phyloP scores from a whole-genome alignment of 305 asterid species.

The Fraxinus velutina region DNA sequence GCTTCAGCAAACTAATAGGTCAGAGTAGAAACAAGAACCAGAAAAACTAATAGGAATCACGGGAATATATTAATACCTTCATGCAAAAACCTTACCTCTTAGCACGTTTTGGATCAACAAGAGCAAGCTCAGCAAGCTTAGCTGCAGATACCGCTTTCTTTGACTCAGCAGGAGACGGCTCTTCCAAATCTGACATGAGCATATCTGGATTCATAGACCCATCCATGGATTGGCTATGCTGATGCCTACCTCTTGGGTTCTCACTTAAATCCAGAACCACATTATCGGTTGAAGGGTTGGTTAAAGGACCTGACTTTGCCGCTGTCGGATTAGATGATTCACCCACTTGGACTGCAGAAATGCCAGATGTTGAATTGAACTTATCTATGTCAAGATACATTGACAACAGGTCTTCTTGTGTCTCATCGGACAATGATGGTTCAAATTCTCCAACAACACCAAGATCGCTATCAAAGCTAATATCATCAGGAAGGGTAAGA shows the following conservation, averaged over 20 bases:
- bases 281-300: slow-evolving; percentile 33
- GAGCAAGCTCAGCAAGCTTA: slow-evolving; percentile 97
- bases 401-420: slow-evolving; percentile 79
- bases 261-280: slow-evolving; percentile 39
- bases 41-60: not conserved
- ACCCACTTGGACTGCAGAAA: slow-evolving; percentile 66
- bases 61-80: not conserved
- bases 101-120: slow-evolving; percentile 95
- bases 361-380: slow-evolving; percentile 69
- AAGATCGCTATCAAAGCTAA: slow-evolving; percentile 91
- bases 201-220: slow-evolving; percentile 87
- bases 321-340: slow-evolving; percentile 57
- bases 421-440: slow-evolving; percentile 82
- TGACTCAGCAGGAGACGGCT: slow-evolving; percentile 59
- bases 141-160: slow-evolving; percentile 94
- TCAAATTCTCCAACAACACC: slow-evolving; percentile 95
- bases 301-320: slow-evolving; percentile 39
- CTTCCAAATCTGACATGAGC: slow-evolving; percentile 76
- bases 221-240: slow-evolving; percentile 99
- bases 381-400: slow-evolving; percentile 94
- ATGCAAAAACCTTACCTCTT: slow-evolving; percentile 56
- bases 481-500: slow-evolving; percentile 93
- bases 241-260: slow-evolving; percentile 85
- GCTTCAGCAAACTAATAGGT: not conserved
- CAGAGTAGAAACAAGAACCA: not conserved